Conservation (phyloP, 2,329 filamentous ascomycete genomes). For the Botrytis porri region DNA sequence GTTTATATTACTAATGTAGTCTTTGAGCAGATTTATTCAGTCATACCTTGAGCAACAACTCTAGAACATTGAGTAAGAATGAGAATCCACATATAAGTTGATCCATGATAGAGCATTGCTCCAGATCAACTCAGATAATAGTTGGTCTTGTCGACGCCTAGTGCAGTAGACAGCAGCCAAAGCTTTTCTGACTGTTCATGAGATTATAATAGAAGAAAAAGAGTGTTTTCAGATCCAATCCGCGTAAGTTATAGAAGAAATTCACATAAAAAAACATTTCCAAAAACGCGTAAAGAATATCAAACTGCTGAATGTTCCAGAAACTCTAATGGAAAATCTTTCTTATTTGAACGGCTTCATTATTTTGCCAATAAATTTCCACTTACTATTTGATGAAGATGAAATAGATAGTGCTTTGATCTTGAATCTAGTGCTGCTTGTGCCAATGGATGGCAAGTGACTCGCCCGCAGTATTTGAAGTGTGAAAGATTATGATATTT, state of each 20-base stretch:
- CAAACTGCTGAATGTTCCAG: neutral
- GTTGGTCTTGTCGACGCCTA: neutral
- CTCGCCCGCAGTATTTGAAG: neutral
- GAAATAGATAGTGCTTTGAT: neutral
- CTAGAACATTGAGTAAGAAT: neutral
- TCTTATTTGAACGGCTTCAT: neutral
- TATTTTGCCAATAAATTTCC: neutral
- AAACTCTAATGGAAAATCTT: neutral
- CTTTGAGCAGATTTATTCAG: neutral
- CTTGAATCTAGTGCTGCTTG: neutral
- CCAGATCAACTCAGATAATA: neutral
- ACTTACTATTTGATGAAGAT: neutral
- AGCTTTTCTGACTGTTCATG: neutral
- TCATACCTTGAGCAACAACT: neutral
- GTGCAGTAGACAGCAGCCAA: neutral
- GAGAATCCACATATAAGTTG: no score
- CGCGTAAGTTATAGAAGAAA: neutral
- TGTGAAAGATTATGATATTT: no score
- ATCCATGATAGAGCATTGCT: neutral
- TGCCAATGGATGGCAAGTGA: neutral
- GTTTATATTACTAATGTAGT: no score
- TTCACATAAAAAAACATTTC: neutral
- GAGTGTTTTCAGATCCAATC: neutral
- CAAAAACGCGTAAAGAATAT: neutral
- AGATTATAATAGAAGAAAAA: neutral